These are phyloP conservation scores for Nicotiana paniculata DNA, from an alignment of 257 asterid species.

Conservation along the genomic window DNA sequence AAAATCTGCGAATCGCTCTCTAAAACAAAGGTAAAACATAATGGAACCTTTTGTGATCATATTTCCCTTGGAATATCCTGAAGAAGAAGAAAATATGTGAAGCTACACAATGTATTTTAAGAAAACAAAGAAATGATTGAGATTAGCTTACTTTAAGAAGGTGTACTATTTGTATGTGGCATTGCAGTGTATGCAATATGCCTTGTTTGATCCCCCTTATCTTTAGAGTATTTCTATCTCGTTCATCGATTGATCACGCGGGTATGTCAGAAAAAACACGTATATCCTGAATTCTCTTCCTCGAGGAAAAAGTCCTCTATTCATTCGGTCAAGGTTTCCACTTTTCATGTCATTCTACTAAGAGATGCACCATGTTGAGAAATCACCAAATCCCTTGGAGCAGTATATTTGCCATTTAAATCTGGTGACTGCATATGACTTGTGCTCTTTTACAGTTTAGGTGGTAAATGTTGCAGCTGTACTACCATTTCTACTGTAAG, in stretches of 20 bases:
- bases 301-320: not conserved
- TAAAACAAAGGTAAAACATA: slow-evolving; percentile 40
- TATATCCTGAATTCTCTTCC: not conserved
- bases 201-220: not conserved
- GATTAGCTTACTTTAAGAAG: slow-evolving; percentile 17
- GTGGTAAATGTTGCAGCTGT: not conserved
- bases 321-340: not conserved
- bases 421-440: not conserved
- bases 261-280: not conserved
- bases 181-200: not conserved
- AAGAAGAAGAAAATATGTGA: not conserved
- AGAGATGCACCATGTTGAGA: not conserved
- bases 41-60: not conserved
- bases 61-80: not conserved
- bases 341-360: not conserved
- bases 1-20: slow-evolving; percentile 44
- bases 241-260: not conserved
- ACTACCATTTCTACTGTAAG: not conserved
- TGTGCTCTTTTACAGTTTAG: not conserved
- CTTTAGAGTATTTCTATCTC: not conserved
- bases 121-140: not conserved
- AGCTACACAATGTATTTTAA: slow-evolving; percentile 1
- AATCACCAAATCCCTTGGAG: not conserved
- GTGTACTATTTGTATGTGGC: slow-evolving; percentile 4
- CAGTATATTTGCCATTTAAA: not conserved